Conservation (phyloP, 306 rosid genomes). For the Sesbania bispinosa region DNA sequence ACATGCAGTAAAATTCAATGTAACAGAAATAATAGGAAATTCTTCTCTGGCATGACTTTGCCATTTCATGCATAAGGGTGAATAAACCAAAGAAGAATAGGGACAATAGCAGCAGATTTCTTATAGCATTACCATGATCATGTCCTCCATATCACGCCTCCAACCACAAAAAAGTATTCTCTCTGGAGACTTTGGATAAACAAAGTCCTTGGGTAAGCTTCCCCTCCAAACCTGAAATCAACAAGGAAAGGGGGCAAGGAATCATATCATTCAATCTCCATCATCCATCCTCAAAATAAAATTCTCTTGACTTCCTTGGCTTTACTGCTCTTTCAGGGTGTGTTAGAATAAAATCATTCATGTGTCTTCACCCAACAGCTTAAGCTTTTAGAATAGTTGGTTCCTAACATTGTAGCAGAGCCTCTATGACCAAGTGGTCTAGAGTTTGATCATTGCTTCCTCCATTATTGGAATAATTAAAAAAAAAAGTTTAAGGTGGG, state of each 20-base stretch:
- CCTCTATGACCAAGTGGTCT: no score
- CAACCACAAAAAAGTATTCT: slow-evolving; percentile 89
- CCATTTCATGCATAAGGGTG: slow-evolving; percentile 16
- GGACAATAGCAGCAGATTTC: slow-evolving; percentile 34
- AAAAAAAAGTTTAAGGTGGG: no score
- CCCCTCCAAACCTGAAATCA: slow-evolving; percentile 91
- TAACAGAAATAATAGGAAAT: no score
- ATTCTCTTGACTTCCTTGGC: slow-evolving; percentile 35
- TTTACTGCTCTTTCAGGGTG: slow-evolving; percentile 44
- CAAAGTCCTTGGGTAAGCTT: slow-evolving; percentile 75
- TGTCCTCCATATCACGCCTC: slow-evolving; percentile 97
- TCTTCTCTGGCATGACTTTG: no score
- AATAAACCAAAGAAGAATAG: slow-evolving; percentile 28
- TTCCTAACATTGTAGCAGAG: no score
- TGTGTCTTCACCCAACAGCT: no score
- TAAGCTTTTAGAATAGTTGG: no score
- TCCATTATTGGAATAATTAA: no score
- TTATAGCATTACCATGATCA: slow-evolving; percentile 73
- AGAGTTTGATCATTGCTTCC: no score
- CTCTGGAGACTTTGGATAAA: slow-evolving; percentile 71
- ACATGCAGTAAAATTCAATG: no score
- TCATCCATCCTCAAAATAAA: slow-evolving; percentile 48
- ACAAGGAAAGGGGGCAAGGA: slow-evolving; percentile 26
- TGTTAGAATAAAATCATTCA: no score
- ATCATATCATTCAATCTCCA: slow-evolving; percentile 49